Evolutionary conservation across 768 basidiomycete species (phyloP), one percentile per base, ranked within the genome.

Genomic region (Mycena amicta): DNA sequence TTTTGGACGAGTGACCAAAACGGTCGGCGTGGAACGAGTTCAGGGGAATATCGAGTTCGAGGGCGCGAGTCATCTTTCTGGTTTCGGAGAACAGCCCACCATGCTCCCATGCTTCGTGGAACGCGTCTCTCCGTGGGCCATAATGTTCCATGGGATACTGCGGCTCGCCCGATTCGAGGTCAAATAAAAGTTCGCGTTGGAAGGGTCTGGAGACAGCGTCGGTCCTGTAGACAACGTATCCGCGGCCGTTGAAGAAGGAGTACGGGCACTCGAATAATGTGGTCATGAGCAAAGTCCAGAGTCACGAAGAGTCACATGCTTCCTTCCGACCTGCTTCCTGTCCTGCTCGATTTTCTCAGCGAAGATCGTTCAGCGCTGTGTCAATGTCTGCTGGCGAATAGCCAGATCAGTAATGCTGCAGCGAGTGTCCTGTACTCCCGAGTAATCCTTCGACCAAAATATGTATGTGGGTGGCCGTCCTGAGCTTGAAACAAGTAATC

Each of bases 381-480:
- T 55, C 62, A 59, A 8, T 83, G 77, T 62, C 68, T 80, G 33
- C 66, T 83, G 15, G 82, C 83, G 16, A 79, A 77, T 61, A 71
- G 70, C 53, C 72, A 74, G n/a, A 80, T 83, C 66, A 77, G 77
- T 61, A 61, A 64, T 31, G 77, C 73, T 8, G 77, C 82, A 6
- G 76, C 81, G 15, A 71, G 67, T 23, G 52, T 82, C 20, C 75
- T 87, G 1, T 86, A 85, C 59, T 64, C 67, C 16, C 67, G 68
- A 20, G 77, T 84, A 8, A 70, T 78, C n/a, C 64, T 82, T 40
- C 72, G 77, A 3, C 79, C 80, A 60, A 67, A 23, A 62, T 74
- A 27, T 61, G 46, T 45, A 46, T 26, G 13, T 22, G n/a, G n/a
- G n/a, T n/a, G n/a, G n/a, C n/a, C n/a, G n/a, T n/a, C n/a, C n/a